phyloP scores from a whole-genome alignment of 495 filamentous ascomycete genomes.

The Penicillium maclennaniae region DNA sequence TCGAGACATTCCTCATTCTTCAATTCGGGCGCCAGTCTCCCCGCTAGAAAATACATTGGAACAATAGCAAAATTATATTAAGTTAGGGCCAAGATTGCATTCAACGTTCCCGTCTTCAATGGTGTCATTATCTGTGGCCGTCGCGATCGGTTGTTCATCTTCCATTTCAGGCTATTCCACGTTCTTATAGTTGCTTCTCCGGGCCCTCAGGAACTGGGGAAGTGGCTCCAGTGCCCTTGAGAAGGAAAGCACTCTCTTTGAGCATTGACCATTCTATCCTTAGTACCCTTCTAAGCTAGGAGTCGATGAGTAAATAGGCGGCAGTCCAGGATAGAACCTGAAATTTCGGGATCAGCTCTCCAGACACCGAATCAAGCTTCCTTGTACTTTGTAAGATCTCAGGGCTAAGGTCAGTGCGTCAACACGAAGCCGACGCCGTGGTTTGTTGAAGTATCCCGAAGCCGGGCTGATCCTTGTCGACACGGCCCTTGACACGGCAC shows the following conservation, averaged over 20 bases:
- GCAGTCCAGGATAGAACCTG: neutral
- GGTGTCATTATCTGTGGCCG: constrained; percentile 7
- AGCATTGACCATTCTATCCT: neutral
- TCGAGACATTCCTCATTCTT: neutral
- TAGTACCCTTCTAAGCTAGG: neutral
- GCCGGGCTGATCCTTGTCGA: constrained; percentile 11
- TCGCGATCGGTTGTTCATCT: neutral
- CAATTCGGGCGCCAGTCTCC: no score
- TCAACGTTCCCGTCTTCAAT: neutral
- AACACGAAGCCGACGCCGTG: constrained; percentile 11
- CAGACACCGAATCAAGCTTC: neutral
- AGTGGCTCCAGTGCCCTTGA: neutral
- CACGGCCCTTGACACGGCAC: constrained; percentile 4
- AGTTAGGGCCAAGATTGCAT: neutral
- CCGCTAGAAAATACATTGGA: no score
- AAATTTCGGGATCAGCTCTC: neutral
- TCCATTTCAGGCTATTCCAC: neutral
- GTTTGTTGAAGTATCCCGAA: constrained; percentile 5
- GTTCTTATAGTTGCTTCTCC: neutral
- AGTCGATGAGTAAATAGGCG: constrained; percentile 3
- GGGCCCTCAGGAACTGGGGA: no score
- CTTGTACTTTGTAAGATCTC: neutral
- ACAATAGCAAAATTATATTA: no score
- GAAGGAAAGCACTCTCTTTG: neutral
- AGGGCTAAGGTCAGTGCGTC: neutral